Evolutionary conservation across 2,329 filamentous ascomycete species (phyloP).

Genomic region (Colletotrichum sojae): DNA sequence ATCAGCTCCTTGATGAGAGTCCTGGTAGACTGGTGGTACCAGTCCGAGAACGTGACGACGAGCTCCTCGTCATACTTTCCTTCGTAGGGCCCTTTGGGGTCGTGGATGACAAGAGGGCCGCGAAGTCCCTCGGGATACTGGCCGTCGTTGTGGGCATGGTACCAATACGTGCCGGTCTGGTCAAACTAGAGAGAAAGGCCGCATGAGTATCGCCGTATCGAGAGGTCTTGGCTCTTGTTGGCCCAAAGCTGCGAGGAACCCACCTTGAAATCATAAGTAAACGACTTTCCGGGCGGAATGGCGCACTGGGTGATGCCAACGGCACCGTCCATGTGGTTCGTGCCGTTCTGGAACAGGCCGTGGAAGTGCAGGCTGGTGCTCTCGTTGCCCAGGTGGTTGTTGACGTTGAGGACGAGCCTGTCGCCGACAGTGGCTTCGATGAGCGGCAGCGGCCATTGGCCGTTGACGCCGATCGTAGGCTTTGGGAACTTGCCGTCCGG

Average conservation of each 20-base stretch:
- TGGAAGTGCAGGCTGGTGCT: slow-evolving; percentile 72
- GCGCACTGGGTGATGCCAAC: slow-evolving; percentile 70
- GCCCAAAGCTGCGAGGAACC: slow-evolving; percentile 25
- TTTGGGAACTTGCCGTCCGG: slow-evolving; percentile 72
- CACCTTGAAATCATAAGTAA: slow-evolving; percentile 72
- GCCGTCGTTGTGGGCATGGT: slow-evolving; percentile 62
- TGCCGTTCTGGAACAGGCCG: slow-evolving; percentile 72
- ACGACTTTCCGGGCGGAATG: slow-evolving; percentile 64
- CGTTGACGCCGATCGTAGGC: slow-evolving; percentile 76
- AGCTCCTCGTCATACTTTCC: slow-evolving; percentile 67
- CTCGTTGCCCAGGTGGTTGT: slow-evolving; percentile 66
- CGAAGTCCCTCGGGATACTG: slow-evolving; percentile 73
- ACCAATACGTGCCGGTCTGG: slow-evolving; percentile 65
- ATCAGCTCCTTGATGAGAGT: slow-evolving; percentile 62
- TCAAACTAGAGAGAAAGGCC: slow-evolving; percentile 29
- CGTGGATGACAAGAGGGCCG: slow-evolving; percentile 69
- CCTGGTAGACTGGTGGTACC: slow-evolving; percentile 72
- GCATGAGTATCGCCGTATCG: not conserved
- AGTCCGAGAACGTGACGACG: slow-evolving; percentile 71
- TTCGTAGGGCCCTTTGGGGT: slow-evolving; percentile 63
- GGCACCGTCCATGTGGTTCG: slow-evolving; percentile 73
- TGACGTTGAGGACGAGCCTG: slow-evolving; percentile 61
- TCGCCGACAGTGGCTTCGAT: slow-evolving; percentile 71
- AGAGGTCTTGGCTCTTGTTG: too few species aligned
- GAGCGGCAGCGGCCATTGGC: slow-evolving; percentile 73